Evolutionary conservation across 2,329 filamentous ascomycete species (phyloP).

Genomic region (Aurifilum marmelostoma): DNA sequence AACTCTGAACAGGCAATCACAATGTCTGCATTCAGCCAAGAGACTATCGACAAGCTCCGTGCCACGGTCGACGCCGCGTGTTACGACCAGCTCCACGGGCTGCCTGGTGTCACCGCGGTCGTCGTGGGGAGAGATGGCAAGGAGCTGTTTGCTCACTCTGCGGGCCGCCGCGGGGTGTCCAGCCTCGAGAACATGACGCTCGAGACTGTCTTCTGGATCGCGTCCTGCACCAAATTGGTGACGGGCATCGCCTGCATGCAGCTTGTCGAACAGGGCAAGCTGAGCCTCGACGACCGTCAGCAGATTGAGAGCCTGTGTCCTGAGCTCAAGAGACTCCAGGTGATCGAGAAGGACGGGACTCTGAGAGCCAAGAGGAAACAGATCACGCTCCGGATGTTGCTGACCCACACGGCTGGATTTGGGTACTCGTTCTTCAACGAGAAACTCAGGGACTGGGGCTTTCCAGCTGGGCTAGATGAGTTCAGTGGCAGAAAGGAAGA

Average conservation of each 20-base stretch:
- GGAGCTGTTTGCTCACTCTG: slow-evolving; percentile 51
- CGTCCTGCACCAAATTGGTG: slow-evolving; percentile 62
- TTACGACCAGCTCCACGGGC: slow-evolving; percentile 41
- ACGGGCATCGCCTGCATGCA: slow-evolving; percentile 58
- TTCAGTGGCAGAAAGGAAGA: slow-evolving; percentile 58
- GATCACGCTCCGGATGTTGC: slow-evolving; percentile 62
- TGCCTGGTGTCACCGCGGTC: slow-evolving; percentile 51
- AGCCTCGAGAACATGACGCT: slow-evolving; percentile 28
- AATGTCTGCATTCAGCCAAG: slow-evolving; percentile 30
- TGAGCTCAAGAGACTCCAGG: slow-evolving; percentile 52
- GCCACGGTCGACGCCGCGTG: slow-evolving; percentile 43
- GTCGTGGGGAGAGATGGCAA: slow-evolving; percentile 52
- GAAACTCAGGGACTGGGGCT: slow-evolving; percentile 48
- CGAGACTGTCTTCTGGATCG: slow-evolving; percentile 64
- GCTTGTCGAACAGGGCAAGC: slow-evolving; percentile 47
- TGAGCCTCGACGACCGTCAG: slow-evolving; percentile 32
- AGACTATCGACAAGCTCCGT: slow-evolving; percentile 32
- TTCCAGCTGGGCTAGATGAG: slow-evolving; percentile 59
- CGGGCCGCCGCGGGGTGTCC: slow-evolving; percentile 49
- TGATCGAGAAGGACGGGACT: slow-evolving; percentile 45
- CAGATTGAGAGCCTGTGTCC: slow-evolving; percentile 43
- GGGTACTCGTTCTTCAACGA: slow-evolving; percentile 60
- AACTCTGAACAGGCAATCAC: background rate
- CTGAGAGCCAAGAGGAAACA: slow-evolving; percentile 48
- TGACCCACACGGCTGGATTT: slow-evolving; percentile 60